phyloP scores from a whole-genome alignment of 768 basidiomycete genomes.

The Tylopilus balloui region DNA sequence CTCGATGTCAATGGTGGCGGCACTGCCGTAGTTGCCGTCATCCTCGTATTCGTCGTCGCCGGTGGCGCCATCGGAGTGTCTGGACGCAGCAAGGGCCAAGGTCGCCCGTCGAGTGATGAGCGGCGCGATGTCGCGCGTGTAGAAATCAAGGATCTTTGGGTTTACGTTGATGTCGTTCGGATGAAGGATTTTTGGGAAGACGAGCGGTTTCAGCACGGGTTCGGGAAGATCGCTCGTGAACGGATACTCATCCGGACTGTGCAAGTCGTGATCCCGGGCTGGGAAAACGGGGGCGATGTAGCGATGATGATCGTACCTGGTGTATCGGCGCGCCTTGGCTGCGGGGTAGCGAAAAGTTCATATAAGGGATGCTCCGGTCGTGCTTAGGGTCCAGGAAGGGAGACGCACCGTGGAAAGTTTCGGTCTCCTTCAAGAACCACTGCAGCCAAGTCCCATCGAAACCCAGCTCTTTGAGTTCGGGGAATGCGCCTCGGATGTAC shows the following conservation, averaged over 20 bases:
- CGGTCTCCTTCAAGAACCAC: slow-evolving; percentile 96
- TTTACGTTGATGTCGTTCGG: slow-evolving; percentile 85
- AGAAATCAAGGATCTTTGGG: slow-evolving; percentile 81
- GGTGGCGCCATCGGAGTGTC: slow-evolving; percentile 61
- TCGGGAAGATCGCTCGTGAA: slow-evolving; percentile 80
- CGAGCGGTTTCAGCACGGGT: slow-evolving; percentile 71
- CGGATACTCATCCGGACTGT: slow-evolving; percentile 95
- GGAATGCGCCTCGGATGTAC: slow-evolving; percentile 75
- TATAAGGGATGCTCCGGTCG: neutral
- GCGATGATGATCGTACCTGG: slow-evolving; percentile 53
- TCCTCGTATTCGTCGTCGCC: slow-evolving; percentile 76
- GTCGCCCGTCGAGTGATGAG: slow-evolving; percentile 78
- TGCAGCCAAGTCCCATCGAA: slow-evolving; percentile 92
- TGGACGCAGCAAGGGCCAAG: slow-evolving; percentile 55
- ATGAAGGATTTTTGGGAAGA: slow-evolving; percentile 73
- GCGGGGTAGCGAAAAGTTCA: slow-evolving; percentile 3
- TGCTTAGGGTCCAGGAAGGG: neutral
- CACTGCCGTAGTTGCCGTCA: slow-evolving; percentile 97
- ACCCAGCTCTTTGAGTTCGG: slow-evolving; percentile 66
- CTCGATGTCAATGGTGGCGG: slow-evolving; percentile 92
- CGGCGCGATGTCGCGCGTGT: slow-evolving; percentile 83
- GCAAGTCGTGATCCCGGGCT: neutral
- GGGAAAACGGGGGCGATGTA: neutral
- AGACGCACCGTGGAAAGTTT: slow-evolving; percentile 86
- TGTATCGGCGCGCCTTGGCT: slow-evolving; percentile 95